A percentile compares a stretch with the other conserved stretches of the same genome.
phyloP scores from a whole-genome alignment of 2,329 filamentous ascomycete species.

The Phialophora verrucosa region DNA sequence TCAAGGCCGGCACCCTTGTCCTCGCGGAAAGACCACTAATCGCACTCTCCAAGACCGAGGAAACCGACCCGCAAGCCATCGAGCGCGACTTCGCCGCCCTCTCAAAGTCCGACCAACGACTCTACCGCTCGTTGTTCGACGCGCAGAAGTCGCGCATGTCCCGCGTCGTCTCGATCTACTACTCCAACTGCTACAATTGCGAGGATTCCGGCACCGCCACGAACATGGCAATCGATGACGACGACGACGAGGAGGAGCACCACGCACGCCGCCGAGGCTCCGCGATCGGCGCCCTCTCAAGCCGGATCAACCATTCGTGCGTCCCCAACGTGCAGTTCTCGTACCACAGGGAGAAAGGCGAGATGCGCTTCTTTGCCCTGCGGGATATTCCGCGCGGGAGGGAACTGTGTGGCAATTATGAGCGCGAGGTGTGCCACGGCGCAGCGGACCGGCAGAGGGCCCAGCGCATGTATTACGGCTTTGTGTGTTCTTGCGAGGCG shows the following conservation, averaged over 20 bases:
- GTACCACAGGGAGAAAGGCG: conserved; percentile 24
- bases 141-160: conserved; percentile 35
- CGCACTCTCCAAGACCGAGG: conserved; percentile 30
- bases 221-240: no score
- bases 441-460: conserved; percentile 22
- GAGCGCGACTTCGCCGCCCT: conserved; percentile 29
- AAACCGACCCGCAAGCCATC: conserved; percentile 22
- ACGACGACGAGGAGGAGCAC: no score
- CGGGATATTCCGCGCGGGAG: conserved; percentile 35
- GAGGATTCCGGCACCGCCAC: no score
- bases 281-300: conserved; percentile 33
- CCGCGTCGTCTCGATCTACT: conserved; percentile 35
- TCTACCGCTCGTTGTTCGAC: conserved; percentile 34
- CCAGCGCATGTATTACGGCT: conserved; percentile 37
- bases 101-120: conserved; percentile 21
- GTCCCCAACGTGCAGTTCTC: conserved; percentile 37
- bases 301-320: conserved; percentile 38
- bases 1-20: conserved; percentile 36
- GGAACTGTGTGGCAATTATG: conserved; percentile 36
- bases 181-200: conserved; percentile 39
- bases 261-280: conserved; percentile 18
- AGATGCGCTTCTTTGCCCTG: conserved; percentile 36
- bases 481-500: conserved; percentile 36
- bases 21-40: conserved; percentile 35
- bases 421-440: conserved; percentile 30